Conservation (phyloP, 2,329 filamentous ascomycete genomes). For the Fonsecaea multimorphosa region DNA sequence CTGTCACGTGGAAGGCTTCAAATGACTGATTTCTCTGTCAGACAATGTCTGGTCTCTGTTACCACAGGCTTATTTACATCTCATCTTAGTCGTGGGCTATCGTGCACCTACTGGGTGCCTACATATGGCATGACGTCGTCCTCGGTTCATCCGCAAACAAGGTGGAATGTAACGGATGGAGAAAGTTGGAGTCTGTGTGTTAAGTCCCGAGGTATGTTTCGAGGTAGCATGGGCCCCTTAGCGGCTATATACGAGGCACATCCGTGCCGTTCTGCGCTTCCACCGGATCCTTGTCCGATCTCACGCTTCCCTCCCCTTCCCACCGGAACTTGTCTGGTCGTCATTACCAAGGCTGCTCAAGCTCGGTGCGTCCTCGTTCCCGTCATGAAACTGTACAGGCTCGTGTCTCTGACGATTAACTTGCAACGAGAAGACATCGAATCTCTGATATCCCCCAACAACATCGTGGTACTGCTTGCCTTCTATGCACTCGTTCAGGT, state of each 20-base stretch:
- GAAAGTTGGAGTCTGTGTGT: background rate
- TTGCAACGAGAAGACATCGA: slow-evolving; percentile 61
- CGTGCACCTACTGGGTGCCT: no score
- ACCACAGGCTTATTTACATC: no score
- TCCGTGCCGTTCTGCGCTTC: slow-evolving; percentile 5
- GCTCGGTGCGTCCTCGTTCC: background rate
- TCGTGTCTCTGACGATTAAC: slow-evolving; percentile 52
- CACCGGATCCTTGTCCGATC: slow-evolving; percentile 12
- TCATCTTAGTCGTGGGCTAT: no score
- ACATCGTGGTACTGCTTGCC: slow-evolving; percentile 65
- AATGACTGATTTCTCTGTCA: background rate
- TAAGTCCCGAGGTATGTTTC: background rate
- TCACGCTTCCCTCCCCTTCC: background rate
- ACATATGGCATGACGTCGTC: background rate
- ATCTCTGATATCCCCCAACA: slow-evolving; percentile 61
- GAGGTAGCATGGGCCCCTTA: background rate
- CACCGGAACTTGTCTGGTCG: slow-evolving; percentile 9
- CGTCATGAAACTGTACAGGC: slow-evolving; percentile 40
- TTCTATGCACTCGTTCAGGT: slow-evolving; percentile 59
- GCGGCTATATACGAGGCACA: background rate
- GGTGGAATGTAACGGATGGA: background rate
- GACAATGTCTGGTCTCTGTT: no score
- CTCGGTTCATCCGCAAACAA: background rate
- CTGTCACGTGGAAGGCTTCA: background rate
- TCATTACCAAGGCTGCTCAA: background rate